Evolutionary conservation across 805 yeast genomes (phyloP).

Genomic region (Candida nemodendra): DNA sequence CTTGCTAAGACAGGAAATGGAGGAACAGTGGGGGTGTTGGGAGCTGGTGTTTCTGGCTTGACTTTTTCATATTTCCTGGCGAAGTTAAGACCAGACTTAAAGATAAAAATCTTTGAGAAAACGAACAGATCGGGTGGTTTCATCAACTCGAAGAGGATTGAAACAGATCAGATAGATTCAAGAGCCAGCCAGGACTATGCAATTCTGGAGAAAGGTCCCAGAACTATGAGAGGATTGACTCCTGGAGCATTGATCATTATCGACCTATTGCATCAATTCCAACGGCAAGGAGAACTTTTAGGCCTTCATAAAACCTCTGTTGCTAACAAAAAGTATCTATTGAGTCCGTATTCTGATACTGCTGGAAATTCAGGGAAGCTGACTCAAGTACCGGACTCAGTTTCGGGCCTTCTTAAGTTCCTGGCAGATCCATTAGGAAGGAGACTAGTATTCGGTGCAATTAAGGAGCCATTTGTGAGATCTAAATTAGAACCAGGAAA

Average conservation of each 20-base stretch:
- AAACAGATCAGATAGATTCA: conserved; percentile 29
- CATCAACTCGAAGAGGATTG: conserved; percentile 53
- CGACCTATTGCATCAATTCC: conserved; percentile 55
- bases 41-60: conserved; percentile 88
- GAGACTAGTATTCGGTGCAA: conserved; percentile 40
- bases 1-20: conserved; percentile 29
- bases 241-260: conserved; percentile 71
- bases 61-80: conserved; percentile 67
- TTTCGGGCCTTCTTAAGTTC: conserved; percentile 32
- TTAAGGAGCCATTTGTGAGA: conserved; percentile 50
- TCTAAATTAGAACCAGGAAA: conserved; percentile 23
- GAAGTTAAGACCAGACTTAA: conserved; percentile 73
- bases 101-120: conserved; percentile 61
- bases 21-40: conserved; percentile 63
- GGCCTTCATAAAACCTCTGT: conserved; percentile 56
- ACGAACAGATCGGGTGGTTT: conserved; percentile 70
- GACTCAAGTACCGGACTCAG: conserved; percentile 51
- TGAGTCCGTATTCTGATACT: conserved; percentile 33
- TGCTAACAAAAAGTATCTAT: conserved; percentile 72
- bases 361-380: conserved; percentile 38
- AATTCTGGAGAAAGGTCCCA: conserved; percentile 80
- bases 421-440: conserved; percentile 23
- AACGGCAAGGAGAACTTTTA: conserved; percentile 47
- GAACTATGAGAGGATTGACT: conserved; percentile 82
- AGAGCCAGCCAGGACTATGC: conserved; percentile 25